Evolutionary conservation across 2,329 filamentous ascomycete genomes (phyloP), one percentile per base, ranked within the genome.

Genomic region (Xylariaceae sp.): DNA sequence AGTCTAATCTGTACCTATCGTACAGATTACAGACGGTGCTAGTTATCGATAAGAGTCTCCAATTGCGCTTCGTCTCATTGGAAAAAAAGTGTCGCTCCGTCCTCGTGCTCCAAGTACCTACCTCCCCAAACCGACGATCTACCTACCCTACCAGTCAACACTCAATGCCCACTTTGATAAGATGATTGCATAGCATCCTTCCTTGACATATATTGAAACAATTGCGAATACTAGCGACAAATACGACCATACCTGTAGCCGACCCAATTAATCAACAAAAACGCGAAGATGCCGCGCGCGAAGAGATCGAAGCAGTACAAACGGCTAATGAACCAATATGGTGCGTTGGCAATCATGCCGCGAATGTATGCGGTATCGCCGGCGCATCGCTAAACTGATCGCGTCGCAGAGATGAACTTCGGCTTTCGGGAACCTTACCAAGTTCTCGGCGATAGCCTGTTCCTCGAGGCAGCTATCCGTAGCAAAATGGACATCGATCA

Each of bases 371-470:
- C n/a, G 2, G 26, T n/a, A 6, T 29, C 9, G 19, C 40, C 11
- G 19, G 45, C 5, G 27, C 40, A 40, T 51, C 2, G 37, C 54
- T 56, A 49, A 59, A 35, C 27, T 26, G 4, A 46, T 35, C 5
- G 4, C 5, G 6, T 2, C 44, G 6, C 19, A 59, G 57, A 86
- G 68, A 80, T 92, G 71, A 85, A 84, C 57, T 96, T 95, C 70
- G 87, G 88, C 57, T 96, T 96, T 72, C 89, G 91, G 64, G 88
- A 94, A 73, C 91, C 94, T 8, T 97, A 96, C 74, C 94, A 97
- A 74, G 86, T 95, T 50, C 76, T 96, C 43, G 85, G 96, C 58
- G 91, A 96, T 68, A 88, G 89, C 56, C 84, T 91, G 61, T 89
- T 97, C 64, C 81, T 97, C 50, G 80, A 83, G 66, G 89, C 95